Evolutionary conservation across 768 basidiomycete genomes (phyloP).

Genomic region (Russula sp.): DNA sequence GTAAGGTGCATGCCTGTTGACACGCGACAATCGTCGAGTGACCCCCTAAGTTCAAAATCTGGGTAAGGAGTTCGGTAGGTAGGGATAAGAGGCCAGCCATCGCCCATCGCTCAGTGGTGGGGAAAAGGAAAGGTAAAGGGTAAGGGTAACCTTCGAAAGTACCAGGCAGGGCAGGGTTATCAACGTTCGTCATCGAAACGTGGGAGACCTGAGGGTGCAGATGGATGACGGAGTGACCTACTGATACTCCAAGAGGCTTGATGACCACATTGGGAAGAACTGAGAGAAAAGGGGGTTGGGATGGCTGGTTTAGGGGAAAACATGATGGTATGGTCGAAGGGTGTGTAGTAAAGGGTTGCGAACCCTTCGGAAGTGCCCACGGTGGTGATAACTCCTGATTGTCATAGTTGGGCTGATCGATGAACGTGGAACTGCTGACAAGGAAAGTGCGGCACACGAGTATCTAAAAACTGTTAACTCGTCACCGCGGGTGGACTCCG

Average conservation of each 20-base stretch:
- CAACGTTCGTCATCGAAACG: neutral
- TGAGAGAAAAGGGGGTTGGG: too few relatives aligned
- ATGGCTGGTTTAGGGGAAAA: too few relatives aligned
- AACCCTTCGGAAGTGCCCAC: too few relatives aligned
- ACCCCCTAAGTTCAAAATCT: neutral
- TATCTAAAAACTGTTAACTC: too few relatives aligned
- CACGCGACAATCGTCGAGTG: neutral
- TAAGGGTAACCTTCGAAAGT: neutral
- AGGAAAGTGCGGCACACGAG: too few relatives aligned
- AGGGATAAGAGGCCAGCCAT: constrained; percentile 2
- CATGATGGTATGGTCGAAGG: too few relatives aligned
- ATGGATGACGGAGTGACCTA: neutral
- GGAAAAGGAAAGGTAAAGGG: neutral
- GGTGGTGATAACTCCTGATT: too few relatives aligned
- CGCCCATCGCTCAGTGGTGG: neutral
- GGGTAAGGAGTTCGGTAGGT: constrained; percentile 1
- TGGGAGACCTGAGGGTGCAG: neutral
- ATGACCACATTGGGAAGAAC: too few relatives aligned
- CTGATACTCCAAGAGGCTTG: neutral
- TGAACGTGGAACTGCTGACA: too few relatives aligned
- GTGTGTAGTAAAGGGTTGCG: too few relatives aligned
- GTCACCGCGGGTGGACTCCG: too few relatives aligned
- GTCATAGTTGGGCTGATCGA: too few relatives aligned
- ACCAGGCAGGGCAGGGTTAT: neutral
- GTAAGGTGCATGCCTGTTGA: neutral